These are phyloP conservation scores for Lodderomyces oxycetoniae DNA, from an alignment of 1,139 yeast species.

Conservation along the genomic window DNA sequence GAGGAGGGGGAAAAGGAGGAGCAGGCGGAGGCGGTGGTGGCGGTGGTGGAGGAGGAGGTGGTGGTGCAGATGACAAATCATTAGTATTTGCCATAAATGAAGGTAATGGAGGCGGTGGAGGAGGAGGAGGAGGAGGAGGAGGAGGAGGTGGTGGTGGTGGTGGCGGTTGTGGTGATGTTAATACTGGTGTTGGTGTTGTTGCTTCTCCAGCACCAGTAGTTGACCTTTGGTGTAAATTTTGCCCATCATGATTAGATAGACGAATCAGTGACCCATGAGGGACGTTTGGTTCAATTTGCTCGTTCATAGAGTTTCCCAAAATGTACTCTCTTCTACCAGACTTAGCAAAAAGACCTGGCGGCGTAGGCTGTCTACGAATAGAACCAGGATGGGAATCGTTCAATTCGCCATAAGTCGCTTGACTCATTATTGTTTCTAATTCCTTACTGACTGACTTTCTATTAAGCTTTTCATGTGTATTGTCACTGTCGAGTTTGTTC, in stretches of 20 bases:
- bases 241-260: no score
- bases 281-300: no score
- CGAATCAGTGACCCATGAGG: no score
- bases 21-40: constrained; percentile 12
- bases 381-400: constrained; percentile 4
- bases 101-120: constrained; percentile 9
- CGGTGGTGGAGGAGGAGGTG: constrained; percentile 13
- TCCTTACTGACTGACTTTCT: not conserved
- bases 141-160: constrained; percentile 4
- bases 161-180: not conserved
- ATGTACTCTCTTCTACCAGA: no score
- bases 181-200: not conserved
- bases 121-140: constrained; percentile 4
- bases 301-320: no score
- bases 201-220: not conserved
- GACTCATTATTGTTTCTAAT: not conserved
- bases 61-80: not conserved
- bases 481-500: not conserved
- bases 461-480: not conserved
- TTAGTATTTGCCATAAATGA: constrained; percentile 3
- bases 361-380: constrained; percentile 17
- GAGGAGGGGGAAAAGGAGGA: constrained; percentile 6
- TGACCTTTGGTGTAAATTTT: no score
- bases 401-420: constrained; percentile 5
- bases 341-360: constrained; percentile 14